Conservation (phyloP, 2,329 filamentous ascomycete genomes). For the Didymellaceae sp. region DNA sequence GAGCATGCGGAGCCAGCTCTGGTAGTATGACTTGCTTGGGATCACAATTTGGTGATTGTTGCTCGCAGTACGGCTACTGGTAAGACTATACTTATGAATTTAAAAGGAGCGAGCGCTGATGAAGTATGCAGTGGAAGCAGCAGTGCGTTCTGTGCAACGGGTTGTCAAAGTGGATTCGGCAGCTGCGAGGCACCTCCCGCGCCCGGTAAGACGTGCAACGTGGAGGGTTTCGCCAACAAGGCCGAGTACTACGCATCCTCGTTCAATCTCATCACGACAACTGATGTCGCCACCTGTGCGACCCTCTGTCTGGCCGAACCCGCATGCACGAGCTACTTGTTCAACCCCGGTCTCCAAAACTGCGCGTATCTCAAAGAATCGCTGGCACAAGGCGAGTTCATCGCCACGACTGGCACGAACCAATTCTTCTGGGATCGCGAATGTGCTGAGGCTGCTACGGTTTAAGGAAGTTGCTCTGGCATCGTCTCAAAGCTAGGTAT, state of each 20-base stretch:
- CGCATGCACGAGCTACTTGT: constrained; percentile 22
- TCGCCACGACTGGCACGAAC: constrained; percentile 8
- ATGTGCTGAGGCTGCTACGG: constrained; percentile 1
- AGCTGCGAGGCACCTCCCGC: constrained; percentile 11
- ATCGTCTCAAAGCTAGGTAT: too few species aligned
- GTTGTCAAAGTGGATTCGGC: constrained; percentile 28
- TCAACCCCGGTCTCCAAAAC: constrained; percentile 14
- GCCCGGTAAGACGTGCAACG: constrained; percentile 14
- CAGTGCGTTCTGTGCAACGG: constrained; percentile 31
- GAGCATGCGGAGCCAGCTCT: constrained; percentile 6
- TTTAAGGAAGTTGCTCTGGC: background rate
- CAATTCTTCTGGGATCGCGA: constrained; percentile 17
- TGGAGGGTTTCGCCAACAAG: constrained; percentile 23
- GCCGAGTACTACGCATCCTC: constrained; percentile 24
- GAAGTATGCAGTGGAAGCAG: constrained; percentile 1
- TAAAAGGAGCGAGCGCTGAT: background rate
- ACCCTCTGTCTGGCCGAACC: constrained; percentile 19
- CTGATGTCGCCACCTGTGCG: constrained; percentile 19
- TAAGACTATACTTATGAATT: background rate
- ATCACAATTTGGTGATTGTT: constrained; percentile 14
- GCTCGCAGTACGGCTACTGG: constrained; percentile 17
- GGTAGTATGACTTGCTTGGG: constrained; percentile 11
- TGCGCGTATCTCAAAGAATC: constrained; percentile 13
- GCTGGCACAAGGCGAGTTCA: constrained; percentile 14
- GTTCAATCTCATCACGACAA: constrained; percentile 20